Evolutionary conservation across 768 basidiomycete genomes (phyloP), one percentile per base, ranked within the genome.

Genomic region (Trametopsis cervina): DNA sequence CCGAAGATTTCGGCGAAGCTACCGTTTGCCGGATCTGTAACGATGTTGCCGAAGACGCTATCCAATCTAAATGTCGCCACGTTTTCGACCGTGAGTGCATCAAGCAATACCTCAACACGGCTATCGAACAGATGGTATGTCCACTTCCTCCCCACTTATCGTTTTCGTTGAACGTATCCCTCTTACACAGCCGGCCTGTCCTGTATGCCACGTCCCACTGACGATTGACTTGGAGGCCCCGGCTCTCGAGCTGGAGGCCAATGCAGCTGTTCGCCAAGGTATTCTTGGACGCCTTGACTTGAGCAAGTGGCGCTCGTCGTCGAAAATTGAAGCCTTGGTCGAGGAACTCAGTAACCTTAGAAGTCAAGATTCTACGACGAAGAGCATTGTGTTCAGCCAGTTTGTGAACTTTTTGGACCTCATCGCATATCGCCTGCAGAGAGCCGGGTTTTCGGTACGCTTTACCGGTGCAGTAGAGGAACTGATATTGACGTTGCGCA

Each of bases 11-110:
- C 4, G 77, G 74, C 10, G 90, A 95, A 63, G 84, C 83, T 2
- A 85, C 89, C 0, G 78, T 97, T 6, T 99, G 96, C 61, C 77
- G 96, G 46, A 68, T 99, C n/a, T 99, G 96, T 66, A 90, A 92
- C 57, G 96, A 99, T 57, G 74, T 96, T 35, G 95, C 91, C 0
- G 96, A 99, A 66, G 96, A 99, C 59, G 92, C 96, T 2, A 97
- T 99, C 53, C 82, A 90, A 60, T 84, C 92, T 21, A 88, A 83
- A 57, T 99, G 96, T 61, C 80, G 78, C 35, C 96, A 99, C 61
- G 84, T 96, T 53, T 99, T 96, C 59, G 93, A 97, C 63, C 79
- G 96, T 47, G 89, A 93, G 61, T 99, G 96, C 59, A 94, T 99
- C 65, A 83, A 79, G 58, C 91, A 94, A 63, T 97, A 97, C 62